Evolutionary conservation across 441 rosid genomes (phyloP).

Genomic region (Erysimum cheiri): DNA sequence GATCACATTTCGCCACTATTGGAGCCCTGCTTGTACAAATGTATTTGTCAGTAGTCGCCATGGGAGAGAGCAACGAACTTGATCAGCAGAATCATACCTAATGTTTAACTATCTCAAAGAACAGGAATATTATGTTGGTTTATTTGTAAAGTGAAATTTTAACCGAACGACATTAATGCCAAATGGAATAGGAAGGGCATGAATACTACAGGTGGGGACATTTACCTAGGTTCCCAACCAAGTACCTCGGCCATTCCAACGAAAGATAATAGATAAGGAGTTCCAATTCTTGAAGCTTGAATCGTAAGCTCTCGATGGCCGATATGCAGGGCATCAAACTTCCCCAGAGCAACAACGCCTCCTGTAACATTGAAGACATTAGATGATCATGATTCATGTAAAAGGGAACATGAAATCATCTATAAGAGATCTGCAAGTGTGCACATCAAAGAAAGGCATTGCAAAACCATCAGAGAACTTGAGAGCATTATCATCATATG

Average conservation of each 20-base stretch:
- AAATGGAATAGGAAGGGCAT: slow-evolving; percentile 18
- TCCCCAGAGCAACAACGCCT: slow-evolving; percentile 85
- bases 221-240: slow-evolving; percentile 87
- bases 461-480: slow-evolving; percentile 2
- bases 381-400: not conserved
- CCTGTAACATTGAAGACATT: slow-evolving; percentile 47
- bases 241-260: slow-evolving; percentile 87
- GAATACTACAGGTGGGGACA: not conserved
- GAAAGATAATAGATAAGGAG: slow-evolving; percentile 77
- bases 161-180: not conserved
- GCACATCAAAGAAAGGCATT: slow-evolving; percentile 7
- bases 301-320: slow-evolving; percentile 87
- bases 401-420: not conserved
- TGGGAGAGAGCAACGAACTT: not conserved
- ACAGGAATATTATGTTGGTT: not conserved
- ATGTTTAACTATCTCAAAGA: not conserved
- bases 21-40: slow-evolving; percentile 61
- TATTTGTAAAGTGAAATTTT: not conserved
- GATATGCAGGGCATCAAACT: slow-evolving; percentile 86
- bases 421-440: not conserved
- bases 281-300: slow-evolving; percentile 86
- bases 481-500: not conserved
- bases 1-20: slow-evolving; percentile 83
- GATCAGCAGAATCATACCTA: slow-evolving; percentile 6
- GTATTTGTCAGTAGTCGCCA: slow-evolving; percentile 8